These are phyloP conservation scores for Striga hermonthica DNA, from an alignment of 305 asterid species.

Conservation along the genomic window DNA sequence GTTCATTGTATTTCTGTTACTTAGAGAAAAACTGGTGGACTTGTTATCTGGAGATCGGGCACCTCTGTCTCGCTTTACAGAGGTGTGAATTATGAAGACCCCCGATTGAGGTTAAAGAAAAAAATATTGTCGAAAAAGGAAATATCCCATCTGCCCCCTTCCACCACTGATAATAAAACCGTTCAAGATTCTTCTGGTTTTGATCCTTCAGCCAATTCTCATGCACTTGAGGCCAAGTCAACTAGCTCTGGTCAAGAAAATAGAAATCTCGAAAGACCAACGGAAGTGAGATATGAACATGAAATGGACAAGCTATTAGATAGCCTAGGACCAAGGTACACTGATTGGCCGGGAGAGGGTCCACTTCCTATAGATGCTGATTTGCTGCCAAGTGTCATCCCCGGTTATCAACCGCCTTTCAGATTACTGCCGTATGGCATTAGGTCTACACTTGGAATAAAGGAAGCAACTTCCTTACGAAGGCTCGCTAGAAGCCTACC, in stretches of 20 bases:
- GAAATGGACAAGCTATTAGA: slow-evolving; percentile 70
- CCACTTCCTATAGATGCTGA: slow-evolving; percentile 99
- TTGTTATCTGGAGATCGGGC: slow-evolving; percentile 98
- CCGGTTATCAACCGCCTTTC: slow-evolving; percentile 76
- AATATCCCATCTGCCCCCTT: slow-evolving; percentile 34
- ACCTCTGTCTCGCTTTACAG: slow-evolving; percentile 80
- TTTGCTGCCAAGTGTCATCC: slow-evolving; percentile 70
- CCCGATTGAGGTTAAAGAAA: slow-evolving; percentile 42
- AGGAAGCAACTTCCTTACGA: slow-evolving; percentile 77
- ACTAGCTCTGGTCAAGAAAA: slow-evolving; percentile 32
- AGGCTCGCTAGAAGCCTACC: slow-evolving; percentile 88
- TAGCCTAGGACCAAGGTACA: slow-evolving; percentile 79
- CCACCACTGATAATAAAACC: slow-evolving; percentile 31
- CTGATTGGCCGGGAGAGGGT: slow-evolving; percentile 89
- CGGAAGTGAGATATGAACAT: slow-evolving; percentile 71
- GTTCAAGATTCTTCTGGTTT: slow-evolving; percentile 32
- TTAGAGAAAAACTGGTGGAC: slow-evolving; percentile 95
- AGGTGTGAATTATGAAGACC: slow-evolving; percentile 66
- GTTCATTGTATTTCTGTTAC: slow-evolving; percentile 32
- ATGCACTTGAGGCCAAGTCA: slow-evolving; percentile 37
- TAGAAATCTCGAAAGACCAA: slow-evolving; percentile 32
- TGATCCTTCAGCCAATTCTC: slow-evolving; percentile 28
- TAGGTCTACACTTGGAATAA: slow-evolving; percentile 58
- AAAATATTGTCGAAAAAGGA: slow-evolving; percentile 39
- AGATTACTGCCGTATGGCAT: slow-evolving; percentile 92